Evolutionary conservation across 2,329 filamentous ascomycete genomes (phyloP), one percentile per base, ranked within the genome.

Genomic region (Rhynchosporium secalis): DNA sequence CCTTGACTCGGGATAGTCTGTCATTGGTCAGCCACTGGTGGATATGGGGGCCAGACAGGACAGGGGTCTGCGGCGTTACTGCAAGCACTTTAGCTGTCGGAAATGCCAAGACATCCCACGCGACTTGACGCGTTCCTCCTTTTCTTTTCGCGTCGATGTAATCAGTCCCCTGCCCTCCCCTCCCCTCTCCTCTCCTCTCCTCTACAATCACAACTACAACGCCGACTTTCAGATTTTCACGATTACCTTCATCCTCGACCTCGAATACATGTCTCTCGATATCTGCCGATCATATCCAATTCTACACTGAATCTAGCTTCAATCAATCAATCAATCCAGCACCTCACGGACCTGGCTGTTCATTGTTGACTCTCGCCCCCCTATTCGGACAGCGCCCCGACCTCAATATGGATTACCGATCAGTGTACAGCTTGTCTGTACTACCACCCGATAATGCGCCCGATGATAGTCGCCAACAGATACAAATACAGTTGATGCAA

Each of bases 371-470:
- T 41, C 38, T 6, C 51, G n/a, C n/a, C 51, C 15, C 54, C 40
- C 54, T 56, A 46, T 45, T 38, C 40, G n/a, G 9, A 41, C 3
- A 26, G 38, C 38, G 41, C 54, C 54, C 4, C 9, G 9, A 43
- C 40, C 45, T n/a, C 60, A 70, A 28, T 47, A 96, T 96, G 91
- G 94, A 99, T 82, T 85, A 88, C 72, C 90, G 91, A 79, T 92
- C 91, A 66, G 87, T 92, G 56, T 97, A 93, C 77, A 89, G 92
- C 4, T 82, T 94, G 70, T 93, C 89, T 72, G 87, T 97, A 65
- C 92, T 91, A 71, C 86, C 86, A 69, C 83, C 87, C 62, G 86
- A 83, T 68, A 83, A 83, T 66, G 85, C 86, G 46, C 83, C 80
- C 68, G 72, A 73, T 46, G 89, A 93, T 73, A 88, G 84, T 62